Conservation (phyloP, 371 early-diverging fungal species). For the Lichtheimia hyalospora region DNA sequence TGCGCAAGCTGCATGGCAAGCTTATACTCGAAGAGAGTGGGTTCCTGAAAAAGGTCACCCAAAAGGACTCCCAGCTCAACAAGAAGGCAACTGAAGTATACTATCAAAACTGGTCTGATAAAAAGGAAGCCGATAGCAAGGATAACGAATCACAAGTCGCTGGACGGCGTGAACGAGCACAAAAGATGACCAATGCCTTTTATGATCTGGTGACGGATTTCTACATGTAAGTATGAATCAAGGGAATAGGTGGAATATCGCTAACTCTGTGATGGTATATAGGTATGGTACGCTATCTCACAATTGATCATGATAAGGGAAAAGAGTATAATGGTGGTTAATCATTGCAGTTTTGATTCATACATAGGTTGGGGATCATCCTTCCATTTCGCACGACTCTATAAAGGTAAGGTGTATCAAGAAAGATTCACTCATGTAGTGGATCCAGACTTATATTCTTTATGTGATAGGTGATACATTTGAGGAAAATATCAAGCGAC, state of each 20-base stretch:
- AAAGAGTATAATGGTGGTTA: too few relatives aligned
- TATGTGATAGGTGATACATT: slow-evolving; percentile 52
- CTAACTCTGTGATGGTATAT: too few relatives aligned
- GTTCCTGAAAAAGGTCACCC: slow-evolving; percentile 41
- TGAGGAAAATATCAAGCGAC: slow-evolving; percentile 70
- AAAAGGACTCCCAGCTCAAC: slow-evolving; percentile 54
- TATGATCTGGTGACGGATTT: slow-evolving; percentile 67
- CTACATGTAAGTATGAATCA: slow-evolving; percentile 56
- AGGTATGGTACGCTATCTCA: too few relatives aligned
- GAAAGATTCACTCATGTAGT: too few relatives aligned
- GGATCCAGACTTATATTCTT: neutral
- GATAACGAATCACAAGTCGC: slow-evolving; percentile 30
- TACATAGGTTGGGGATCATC: slow-evolving; percentile 72
- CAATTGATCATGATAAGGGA: too few relatives aligned
- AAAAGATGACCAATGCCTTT: slow-evolving; percentile 64
- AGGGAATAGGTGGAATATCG: neutral
- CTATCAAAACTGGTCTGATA: slow-evolving; percentile 39
- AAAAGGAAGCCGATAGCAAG: slow-evolving; percentile 20
- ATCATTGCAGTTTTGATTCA: too few relatives aligned
- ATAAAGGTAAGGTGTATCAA: slow-evolving; percentile 27
- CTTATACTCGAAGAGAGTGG: slow-evolving; percentile 35
- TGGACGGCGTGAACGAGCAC: slow-evolving; percentile 45
- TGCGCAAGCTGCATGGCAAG: slow-evolving; percentile 41
- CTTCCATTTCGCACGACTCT: slow-evolving; percentile 73
- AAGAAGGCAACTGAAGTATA: slow-evolving; percentile 40